Evolutionary conservation across 1,284 basidiomycete genomes (phyloP).

Genomic region (Mycosarcoma maydis): DNA sequence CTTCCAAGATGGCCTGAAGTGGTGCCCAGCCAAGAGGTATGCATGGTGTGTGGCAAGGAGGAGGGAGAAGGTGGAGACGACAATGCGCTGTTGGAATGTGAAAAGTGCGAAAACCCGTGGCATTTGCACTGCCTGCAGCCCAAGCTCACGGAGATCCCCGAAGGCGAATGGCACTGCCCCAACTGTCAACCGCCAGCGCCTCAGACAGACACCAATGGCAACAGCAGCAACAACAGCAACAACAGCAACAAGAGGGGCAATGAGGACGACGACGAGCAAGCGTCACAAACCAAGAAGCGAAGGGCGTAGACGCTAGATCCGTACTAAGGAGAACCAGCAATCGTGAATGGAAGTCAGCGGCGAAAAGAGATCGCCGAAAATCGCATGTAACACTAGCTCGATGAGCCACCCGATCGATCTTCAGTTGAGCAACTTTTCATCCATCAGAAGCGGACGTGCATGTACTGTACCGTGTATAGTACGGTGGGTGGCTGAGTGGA

Average conservation of each 20-base stretch:
- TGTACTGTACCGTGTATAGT: too few relatives aligned
- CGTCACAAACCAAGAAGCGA: constrained; percentile 23
- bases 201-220: constrained; percentile 2
- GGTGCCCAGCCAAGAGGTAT: constrained; percentile 76
- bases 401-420: background rate
- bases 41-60: constrained; percentile 78
- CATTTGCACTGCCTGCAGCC: constrained; percentile 84
- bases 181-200: constrained; percentile 38
- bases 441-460: too few relatives aligned
- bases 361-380: background rate
- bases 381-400: constrained; percentile 16
- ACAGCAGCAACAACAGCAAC: constrained; percentile 7
- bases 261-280: constrained; percentile 17
- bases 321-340: background rate
- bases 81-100: constrained; percentile 67
- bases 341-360: constrained; percentile 10
- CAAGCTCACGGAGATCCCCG: constrained; percentile 79
- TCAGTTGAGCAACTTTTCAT: too few relatives aligned
- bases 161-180: constrained; percentile 71
- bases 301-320: constrained; percentile 5
- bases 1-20: constrained; percentile 64
- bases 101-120: constrained; percentile 84
- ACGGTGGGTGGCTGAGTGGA: too few relatives aligned
- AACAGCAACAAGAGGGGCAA: constrained; percentile 8
- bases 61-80: constrained; percentile 69